Evolutionary conservation across 805 yeast species (phyloP), one percentile per base, ranked within the genome.

Genomic region (Priceomyces haplophilus): DNA sequence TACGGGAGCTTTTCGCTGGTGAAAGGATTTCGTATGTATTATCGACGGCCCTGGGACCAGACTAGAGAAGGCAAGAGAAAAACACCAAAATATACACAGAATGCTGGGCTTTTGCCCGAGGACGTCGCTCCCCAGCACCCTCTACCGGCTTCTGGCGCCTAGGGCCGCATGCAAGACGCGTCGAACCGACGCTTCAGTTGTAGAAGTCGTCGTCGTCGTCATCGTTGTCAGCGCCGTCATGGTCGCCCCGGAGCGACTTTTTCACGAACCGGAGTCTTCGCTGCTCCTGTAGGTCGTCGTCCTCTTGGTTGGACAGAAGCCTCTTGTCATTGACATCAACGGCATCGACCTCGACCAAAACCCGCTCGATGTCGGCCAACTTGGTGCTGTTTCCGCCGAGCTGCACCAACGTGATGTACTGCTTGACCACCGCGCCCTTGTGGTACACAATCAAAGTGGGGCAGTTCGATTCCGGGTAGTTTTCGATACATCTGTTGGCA

Each of bases 401-500:
- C 53, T 83, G 80, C 3, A 85, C 75, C 55, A 91, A 70, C 0
- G 98, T 91, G 8, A 93, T 78, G 54, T 71, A 78, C 59, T 93
- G 97, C 59, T 83, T 85, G 18, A 83, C 67, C 7, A 95, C 90
- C 49, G 87, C 81, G 21, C 83, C 84, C 42, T 88, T 79, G 55
- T 79, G 78, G 62, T 93, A 93, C 0, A 93, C 78, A 39, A 93
- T 73, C 6, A 93, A 67, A 0, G 99, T 93, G 2, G 99, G 99
- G 54, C 96, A 85, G 68, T 88, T 90, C 24, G 76, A 61, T 19
- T 87, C 91, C 1, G 99, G 97, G 61, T 90, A 93, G 57, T 83
- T 82, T 56, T 91, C 98, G 50, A 90, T 85, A 40, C 97, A 96
- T 62, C 97, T 80, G 45, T 79, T 75, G 18, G 87, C 96, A n/a